Base-by-base conservation (phyloP, 1,139 yeast species). In the Hansenula lynferdii region DNA sequence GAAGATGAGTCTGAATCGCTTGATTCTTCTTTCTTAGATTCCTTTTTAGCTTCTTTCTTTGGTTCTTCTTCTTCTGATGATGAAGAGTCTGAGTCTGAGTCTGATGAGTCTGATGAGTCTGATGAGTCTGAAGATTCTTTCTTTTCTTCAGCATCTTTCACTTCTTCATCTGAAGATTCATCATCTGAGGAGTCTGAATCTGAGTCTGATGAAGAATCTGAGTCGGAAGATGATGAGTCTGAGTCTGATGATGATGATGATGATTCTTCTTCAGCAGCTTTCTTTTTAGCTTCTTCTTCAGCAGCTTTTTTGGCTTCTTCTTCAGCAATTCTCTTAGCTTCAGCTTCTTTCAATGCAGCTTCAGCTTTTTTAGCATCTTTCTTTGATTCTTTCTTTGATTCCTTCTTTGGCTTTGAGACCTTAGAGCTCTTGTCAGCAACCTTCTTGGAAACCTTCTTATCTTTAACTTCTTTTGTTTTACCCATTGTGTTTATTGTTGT, bases 291-390 rank as follows among this genome's bases (percentile, higher is more conserved):
- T 34, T 48, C 48, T 46, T 57, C 51, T 29, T 50, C 51, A 36
- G 56, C 56, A 31, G 23, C 17, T 44, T 43, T 51, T 50, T 54
- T 52, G 61, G 60, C 56, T 49, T 56, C 57, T n/a, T n/a, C 51
- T 29, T 50, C 51, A 36, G 56, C 56, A 31, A 31, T 23, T 44
- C 43, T 51, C 51, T 54, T 52, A 62, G 60, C 56, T 49, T 56
- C 57, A 42, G 58, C 57, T 52, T 58, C 61, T 45, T 54, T 57
- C 45, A 50, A 50, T 34, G 57, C 60, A 51, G 56, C 56, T 47
- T 54, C 62, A 41, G 60, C 56, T 38, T 52, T 61, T 54, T 66
- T 62, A 45, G 60, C 53, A 32, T 56, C 56, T 51, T 61, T 64
- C 55, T 58, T 55, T 44, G 61, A 49, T 50, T 53, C 50, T 52